These are phyloP conservation scores for Trifolium subterraneum DNA, from an alignment of 306 rosid genomes.

Conservation along the genomic window DNA sequence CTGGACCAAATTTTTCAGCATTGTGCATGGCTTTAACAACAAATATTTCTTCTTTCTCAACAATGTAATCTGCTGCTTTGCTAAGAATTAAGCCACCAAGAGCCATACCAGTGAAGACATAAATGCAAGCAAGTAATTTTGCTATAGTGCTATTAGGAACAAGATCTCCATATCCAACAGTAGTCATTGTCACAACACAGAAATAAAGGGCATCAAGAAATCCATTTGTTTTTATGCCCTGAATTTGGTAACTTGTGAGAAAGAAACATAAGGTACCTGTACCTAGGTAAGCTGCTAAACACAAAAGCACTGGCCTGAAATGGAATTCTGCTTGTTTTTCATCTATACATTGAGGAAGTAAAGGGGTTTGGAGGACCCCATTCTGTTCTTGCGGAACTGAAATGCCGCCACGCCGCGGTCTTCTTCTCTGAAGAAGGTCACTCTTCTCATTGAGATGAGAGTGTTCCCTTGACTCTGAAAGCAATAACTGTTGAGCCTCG, in stretches of 20 bases:
- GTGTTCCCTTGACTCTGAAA: conserved; percentile 49
- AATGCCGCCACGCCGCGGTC: conserved; percentile 10
- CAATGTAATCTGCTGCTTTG: conserved; percentile 78
- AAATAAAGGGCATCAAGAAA: conserved; percentile 78
- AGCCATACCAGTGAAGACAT: conserved; percentile 79
- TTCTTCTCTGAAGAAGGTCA: conserved; percentile 61
- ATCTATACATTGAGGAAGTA: background rate
- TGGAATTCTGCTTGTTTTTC: conserved; percentile 50
- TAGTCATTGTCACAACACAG: conserved; percentile 89
- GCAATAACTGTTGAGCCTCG: conserved; percentile 59
- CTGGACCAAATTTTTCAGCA: conserved; percentile 39
- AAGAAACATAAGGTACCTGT: conserved; percentile 74
- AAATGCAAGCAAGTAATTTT: conserved; percentile 74
- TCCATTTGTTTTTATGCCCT: conserved; percentile 64
- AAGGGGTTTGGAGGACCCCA: conserved; percentile 30
- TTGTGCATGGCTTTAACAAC: conserved; percentile 57
- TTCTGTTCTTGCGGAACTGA: conserved; percentile 43
- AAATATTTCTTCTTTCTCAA: conserved; percentile 76
- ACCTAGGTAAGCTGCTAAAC: conserved; percentile 60
- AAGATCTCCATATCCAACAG: conserved; percentile 92
- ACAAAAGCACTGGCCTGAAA: conserved; percentile 51
- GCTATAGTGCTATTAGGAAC: conserved; percentile 67
- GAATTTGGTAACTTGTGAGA: conserved; percentile 60
- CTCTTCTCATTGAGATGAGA: conserved; percentile 48
- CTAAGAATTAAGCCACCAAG: conserved; percentile 71